Evolutionary conservation across 1,139 yeast genomes (phyloP).

Genomic region (Suhomyces kunorum): DNA sequence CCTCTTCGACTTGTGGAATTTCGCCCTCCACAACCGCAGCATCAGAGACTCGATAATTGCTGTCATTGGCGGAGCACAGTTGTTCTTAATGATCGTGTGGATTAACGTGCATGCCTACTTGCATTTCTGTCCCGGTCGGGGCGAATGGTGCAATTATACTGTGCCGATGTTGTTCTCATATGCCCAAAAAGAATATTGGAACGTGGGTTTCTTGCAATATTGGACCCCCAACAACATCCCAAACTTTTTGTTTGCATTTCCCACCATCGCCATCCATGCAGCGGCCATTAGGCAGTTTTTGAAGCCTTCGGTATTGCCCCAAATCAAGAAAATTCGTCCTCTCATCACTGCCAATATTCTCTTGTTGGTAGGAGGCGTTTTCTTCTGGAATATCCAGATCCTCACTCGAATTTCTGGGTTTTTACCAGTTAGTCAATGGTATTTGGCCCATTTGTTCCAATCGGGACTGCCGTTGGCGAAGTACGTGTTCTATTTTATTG

Average conservation of each 20-base stretch:
- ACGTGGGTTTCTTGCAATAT: constrained; percentile 73
- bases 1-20: constrained; percentile 53
- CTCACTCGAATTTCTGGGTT: constrained; percentile 77
- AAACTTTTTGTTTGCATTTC: constrained; percentile 76
- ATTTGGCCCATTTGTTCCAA: constrained; percentile 40
- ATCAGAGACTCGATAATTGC: constrained; percentile 27
- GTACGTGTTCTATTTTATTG: constrained; percentile 41
- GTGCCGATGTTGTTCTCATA: constrained; percentile 69
- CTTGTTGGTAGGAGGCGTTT: constrained; percentile 52
- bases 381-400: constrained; percentile 84
- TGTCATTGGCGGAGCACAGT: constrained; percentile 54
- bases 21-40: constrained; percentile 20
- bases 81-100: constrained; percentile 48
- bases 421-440: constrained; percentile 77
- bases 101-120: constrained; percentile 57
- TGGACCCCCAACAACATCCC: constrained; percentile 85
- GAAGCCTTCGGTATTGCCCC: constrained; percentile 34
- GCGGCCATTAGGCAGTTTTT: constrained; percentile 33
- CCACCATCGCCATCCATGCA: constrained; percentile 52
- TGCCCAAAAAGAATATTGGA: constrained; percentile 85
- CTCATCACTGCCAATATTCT: constrained; percentile 39
- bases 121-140: constrained; percentile 60
- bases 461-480: constrained; percentile 21
- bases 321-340: constrained; percentile 31
- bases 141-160: constrained; percentile 69